Base-by-base conservation (phyloP, 31 red algal genomes). In the Porphyra umbilicalis region DNA sequence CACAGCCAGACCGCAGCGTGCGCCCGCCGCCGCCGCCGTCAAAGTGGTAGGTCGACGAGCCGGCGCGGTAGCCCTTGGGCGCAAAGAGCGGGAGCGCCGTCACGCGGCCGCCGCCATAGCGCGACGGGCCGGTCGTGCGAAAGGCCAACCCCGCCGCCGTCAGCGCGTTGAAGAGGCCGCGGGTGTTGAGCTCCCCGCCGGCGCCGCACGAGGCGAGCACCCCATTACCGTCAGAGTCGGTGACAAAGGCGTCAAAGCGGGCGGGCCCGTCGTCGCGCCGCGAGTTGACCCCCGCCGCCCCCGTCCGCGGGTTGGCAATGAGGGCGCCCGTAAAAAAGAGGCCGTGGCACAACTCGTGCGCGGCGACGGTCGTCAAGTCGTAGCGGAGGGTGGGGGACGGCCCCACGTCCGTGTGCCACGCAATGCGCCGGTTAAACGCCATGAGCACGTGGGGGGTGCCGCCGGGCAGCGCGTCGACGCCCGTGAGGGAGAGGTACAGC, bases 271-370 rank as follows among this genome's bases (percentile, higher is more conserved):
- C 57, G 20, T 29, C 57, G 57, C 57, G 57, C 25, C 57, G 4
- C 0, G 0, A n/a, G 25, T 71, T 71, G 18, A 71, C 57, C 11
- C 57, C 25, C 11, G 57, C 57, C 11, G 30, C 57, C 57, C 57
- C 25, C 4, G 6, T 2, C 25, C 13, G 10, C 13, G 57, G 57
- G 2, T n/a, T 0, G 57, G 76, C 83, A 14, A 80, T 68, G 32
- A 95, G 34, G 13, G 78, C 83, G 30, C 92, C 92, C 14, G 84
- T 40, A 35, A 95, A 91, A 38, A 90, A 90, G 77, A 95, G 83
- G 8, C 92, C 92, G 38, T 88, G 88, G 6, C 88, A 86, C 16
- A 95, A 36, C 78, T 95, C 88, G 46, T 90, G 92, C 39, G 90
- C n/a, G 6, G 87, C 85, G 77, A 83, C 84, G 29, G 88, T 95